Base-by-base conservation (phyloP, 768 basidiomycete species). In the Mycena chlorophos region DNA sequence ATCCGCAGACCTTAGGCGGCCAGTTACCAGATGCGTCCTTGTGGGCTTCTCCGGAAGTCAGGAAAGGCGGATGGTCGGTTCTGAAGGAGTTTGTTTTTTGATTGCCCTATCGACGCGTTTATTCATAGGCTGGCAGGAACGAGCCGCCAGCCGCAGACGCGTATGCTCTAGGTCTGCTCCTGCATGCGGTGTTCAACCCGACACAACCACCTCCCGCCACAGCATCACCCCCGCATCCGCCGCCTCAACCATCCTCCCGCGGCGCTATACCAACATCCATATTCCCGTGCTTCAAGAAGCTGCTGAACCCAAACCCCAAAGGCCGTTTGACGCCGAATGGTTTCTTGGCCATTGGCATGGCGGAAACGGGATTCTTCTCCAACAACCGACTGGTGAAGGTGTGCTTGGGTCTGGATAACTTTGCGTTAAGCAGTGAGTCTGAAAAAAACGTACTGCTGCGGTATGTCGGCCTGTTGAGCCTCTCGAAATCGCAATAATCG, bases 181-280 rank as follows among this genome's bases (percentile, higher is more conserved):
- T 96, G 23, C 89, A 94, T 71, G 73, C 83, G 12, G 78, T 94
- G 16, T 98, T 98, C 78, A 98, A 98, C 69, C 91, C 92, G 1
- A 74, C 79, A 0, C 80, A 84, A n/a, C 87, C 88, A 10, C 77
- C 81, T 4, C 88, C 88, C 5, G 76, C 85, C 1, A 88, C 85
- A 2, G 75, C 75, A 25, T 81, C 83, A 42, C 87, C 84, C 1
- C 94, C 87, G 5, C 91, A 88, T 69, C 84, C 81, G n/a, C 86
- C 88, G 0, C 92, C 89, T 12, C 73, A 82, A n/a, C 76, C 85
- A n/a, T 82, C 87, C 0, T 83, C 87, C 2, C 82, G 89, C 4
- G 94, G 92, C 2, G 66, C 80, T 4, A 89, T 98, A 31, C 96
- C 97, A 0, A 65, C 70, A 2, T 63, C 82, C 0, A 68, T 98